These are phyloP conservation scores for Hymenoscyphus repandus DNA, from an alignment of 2,329 filamentous ascomycete species.

Conservation along the genomic window DNA sequence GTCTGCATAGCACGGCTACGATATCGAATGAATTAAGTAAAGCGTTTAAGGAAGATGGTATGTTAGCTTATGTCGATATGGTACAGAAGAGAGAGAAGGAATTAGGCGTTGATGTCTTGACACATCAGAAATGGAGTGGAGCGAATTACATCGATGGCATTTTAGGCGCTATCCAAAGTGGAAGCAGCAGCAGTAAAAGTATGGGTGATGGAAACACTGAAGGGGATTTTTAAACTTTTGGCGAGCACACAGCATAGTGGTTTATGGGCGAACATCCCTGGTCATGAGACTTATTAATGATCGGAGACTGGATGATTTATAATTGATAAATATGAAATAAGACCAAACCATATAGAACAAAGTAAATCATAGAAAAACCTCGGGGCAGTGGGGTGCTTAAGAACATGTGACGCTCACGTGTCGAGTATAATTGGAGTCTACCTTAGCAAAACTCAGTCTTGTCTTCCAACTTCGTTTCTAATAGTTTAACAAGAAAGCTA, in stretches of 20 bases:
- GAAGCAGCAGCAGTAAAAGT: slow-evolving; percentile 81
- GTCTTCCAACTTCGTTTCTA: too few species aligned
- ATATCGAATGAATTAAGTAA: slow-evolving; percentile 69
- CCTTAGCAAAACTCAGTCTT: too few species aligned
- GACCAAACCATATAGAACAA: too few species aligned
- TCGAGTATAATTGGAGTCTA: too few species aligned
- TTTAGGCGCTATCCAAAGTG: slow-evolving; percentile 82
- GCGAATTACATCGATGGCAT: slow-evolving; percentile 81
- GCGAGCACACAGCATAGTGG: not conserved
- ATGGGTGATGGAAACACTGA: slow-evolving; percentile 97
- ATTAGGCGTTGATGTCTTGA: slow-evolving; percentile 39
- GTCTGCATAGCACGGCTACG: slow-evolving; percentile 60
- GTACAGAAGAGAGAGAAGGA: slow-evolving; percentile 90
- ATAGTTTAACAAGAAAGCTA: too few species aligned
- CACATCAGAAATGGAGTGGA: slow-evolving; percentile 49
- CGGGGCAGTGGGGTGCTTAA: too few species aligned
- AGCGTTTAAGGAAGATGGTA: slow-evolving; percentile 83
- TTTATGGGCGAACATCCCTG: too few species aligned
- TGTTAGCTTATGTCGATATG: slow-evolving; percentile 95
- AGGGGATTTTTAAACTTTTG: slow-evolving; percentile 46
- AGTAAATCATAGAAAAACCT: too few species aligned
- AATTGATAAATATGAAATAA: too few species aligned
- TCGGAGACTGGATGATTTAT: too few species aligned
- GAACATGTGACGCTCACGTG: too few species aligned
- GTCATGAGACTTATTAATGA: too few species aligned